Percentiles rank a stretch among this genome's conserved stretches.
These are phyloP conservation scores for Theobroma grandiflorum DNA, from an alignment of 441 rosid species.

Conservation along the genomic window DNA sequence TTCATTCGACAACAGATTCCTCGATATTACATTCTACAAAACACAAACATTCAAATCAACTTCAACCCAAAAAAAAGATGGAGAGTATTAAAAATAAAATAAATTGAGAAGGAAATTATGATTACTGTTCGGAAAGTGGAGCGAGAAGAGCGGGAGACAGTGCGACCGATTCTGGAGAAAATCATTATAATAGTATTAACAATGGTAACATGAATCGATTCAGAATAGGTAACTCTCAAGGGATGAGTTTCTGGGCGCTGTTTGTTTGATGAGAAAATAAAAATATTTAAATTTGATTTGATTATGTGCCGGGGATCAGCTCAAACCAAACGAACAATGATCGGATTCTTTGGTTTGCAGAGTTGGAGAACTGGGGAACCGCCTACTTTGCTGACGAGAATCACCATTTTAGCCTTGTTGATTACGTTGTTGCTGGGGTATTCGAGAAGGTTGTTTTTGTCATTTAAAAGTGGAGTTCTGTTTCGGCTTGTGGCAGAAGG, in stretches of 20 bases:
- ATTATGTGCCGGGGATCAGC: background rate
- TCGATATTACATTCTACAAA: slow-evolving; percentile 35
- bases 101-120: background rate
- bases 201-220: slow-evolving; percentile 32
- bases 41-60: background rate
- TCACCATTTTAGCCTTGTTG: background rate
- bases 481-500: background rate
- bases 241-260: background rate
- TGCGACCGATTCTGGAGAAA: slow-evolving; percentile 47
- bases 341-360: background rate
- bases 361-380: background rate
- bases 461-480: background rate
- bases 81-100: background rate
- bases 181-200: slow-evolving; percentile 34
- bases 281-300: background rate
- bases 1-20: slow-evolving; percentile 31
- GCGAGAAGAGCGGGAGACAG: slow-evolving; percentile 45
- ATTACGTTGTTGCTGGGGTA: background rate
- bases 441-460: background rate
- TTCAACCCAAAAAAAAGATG: background rate
- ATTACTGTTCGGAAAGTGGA: slow-evolving; percentile 39
- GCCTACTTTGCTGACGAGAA: background rate
- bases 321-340: background rate
- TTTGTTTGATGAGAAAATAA: background rate
- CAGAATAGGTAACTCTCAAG: background rate